Percentiles rank a stretch among this genome's conserved stretches.
Conservation (phyloP, 345 rosid genomes). For the Eucalyptus pumila region DNA sequence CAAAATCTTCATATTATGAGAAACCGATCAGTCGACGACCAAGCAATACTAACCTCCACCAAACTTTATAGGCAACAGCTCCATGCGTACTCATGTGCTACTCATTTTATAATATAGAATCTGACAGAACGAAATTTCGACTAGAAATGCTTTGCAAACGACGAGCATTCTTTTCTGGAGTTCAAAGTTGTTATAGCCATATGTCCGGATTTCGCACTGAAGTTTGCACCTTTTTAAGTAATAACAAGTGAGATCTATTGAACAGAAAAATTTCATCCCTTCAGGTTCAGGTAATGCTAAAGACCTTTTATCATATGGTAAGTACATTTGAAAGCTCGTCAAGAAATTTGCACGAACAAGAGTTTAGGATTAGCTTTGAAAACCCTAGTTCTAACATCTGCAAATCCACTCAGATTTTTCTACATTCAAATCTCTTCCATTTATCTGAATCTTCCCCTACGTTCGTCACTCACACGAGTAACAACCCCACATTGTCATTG, state of each 20-base stretch:
- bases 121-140: not conserved
- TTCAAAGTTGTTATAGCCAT: not conserved
- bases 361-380: not conserved
- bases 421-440: not conserved
- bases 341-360: not conserved
- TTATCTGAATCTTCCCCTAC: not conserved
- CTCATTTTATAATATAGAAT: not conserved
- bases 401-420: not conserved
- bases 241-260: not conserved
- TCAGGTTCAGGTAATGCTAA: not conserved
- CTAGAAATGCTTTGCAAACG: not conserved
- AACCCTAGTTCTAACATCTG: not conserved
- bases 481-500: not conserved
- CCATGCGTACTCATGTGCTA: not conserved
- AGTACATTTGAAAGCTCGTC: not conserved
- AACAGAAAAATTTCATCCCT: not conserved
- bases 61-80: not conserved
- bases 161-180: not conserved
- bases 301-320: not conserved
- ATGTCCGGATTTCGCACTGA: not conserved
- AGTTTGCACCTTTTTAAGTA: not conserved
- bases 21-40: not conserved
- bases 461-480: not conserved
- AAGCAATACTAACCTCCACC: not conserved
- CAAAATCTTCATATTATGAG: conserved; percentile 24